These are phyloP conservation scores for Boletus reticuloceps DNA, from an alignment of 768 basidiomycete genomes.

Conservation along the genomic window DNA sequence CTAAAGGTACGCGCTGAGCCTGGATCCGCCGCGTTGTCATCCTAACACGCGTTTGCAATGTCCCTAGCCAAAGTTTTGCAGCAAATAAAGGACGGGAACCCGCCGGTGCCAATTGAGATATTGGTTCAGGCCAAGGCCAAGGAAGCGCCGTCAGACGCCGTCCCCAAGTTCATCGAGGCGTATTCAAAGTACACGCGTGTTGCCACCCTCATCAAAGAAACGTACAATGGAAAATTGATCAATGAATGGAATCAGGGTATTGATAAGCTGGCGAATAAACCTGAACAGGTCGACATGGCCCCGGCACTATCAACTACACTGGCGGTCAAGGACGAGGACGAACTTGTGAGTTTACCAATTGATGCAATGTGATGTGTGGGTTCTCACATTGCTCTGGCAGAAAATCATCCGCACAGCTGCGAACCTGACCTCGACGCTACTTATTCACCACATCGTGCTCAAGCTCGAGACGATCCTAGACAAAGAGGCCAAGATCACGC, in stretches of 20 bases:
- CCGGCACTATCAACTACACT: conserved; percentile 74
- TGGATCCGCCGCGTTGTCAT: conserved; percentile 3
- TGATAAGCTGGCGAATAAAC: conserved; percentile 50
- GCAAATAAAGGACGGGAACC: conserved; percentile 62
- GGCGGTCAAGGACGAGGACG: conserved; percentile 89
- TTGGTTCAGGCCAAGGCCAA: conserved; percentile 77
- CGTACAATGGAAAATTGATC: conserved; percentile 80
- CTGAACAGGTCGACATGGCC: conserved; percentile 78
- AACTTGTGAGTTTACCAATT: conserved; percentile 59
- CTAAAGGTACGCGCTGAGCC: conserved; percentile 61
- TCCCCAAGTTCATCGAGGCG: conserved; percentile 62
- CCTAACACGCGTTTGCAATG: conserved; percentile 11
- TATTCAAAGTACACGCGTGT: conserved; percentile 65
- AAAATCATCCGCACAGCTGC: conserved; percentile 76
- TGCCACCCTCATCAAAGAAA: conserved; percentile 79
- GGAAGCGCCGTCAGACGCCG: conserved; percentile 69
- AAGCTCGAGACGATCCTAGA: conserved; percentile 92
- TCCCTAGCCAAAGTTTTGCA: conserved; percentile 76
- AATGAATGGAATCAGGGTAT: conserved; percentile 80
- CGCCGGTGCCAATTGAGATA: conserved; percentile 68
- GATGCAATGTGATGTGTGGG: neutral
- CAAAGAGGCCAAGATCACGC: conserved; percentile 85
- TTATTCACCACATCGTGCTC: conserved; percentile 80
- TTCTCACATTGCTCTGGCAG: conserved; percentile 38
- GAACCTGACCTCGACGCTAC: conserved; percentile 77